These are phyloP conservation scores for Yueomyces sinensis DNA, from an alignment of 805 yeast species.

Conservation along the genomic window DNA sequence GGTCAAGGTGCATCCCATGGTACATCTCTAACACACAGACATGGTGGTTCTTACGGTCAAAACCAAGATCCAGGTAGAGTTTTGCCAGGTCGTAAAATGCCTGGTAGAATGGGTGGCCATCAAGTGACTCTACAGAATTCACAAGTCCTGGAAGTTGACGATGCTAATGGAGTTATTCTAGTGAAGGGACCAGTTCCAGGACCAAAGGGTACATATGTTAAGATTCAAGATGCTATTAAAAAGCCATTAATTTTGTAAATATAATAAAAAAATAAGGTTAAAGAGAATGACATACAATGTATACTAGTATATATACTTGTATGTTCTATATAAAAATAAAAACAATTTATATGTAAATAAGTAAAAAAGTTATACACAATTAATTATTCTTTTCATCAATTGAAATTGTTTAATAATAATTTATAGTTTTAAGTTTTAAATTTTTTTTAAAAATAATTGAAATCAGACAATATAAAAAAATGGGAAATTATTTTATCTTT, in stretches of 20 bases:
- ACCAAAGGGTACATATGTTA: constrained; percentile 62
- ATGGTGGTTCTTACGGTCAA: constrained; percentile 95
- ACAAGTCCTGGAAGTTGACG: constrained; percentile 66
- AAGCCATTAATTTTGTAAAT: constrained; percentile 6
- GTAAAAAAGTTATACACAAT: too few species aligned
- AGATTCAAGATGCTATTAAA: constrained; percentile 67
- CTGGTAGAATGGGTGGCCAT: constrained; percentile 88
- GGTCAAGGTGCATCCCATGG: constrained; percentile 95
- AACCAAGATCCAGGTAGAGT: constrained; percentile 94
- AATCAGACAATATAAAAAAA: too few species aligned
- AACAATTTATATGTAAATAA: too few species aligned
- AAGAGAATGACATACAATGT: not conserved
- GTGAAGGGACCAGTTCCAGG: constrained; percentile 91
- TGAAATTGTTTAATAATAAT: too few species aligned
- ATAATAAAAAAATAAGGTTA: not conserved
- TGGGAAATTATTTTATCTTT: too few species aligned
- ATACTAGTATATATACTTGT: not conserved
- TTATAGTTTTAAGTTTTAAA: too few species aligned
- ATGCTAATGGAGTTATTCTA: constrained; percentile 65
- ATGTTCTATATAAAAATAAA: not conserved
- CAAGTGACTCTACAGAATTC: constrained; percentile 63
- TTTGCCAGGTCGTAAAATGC: constrained; percentile 95
- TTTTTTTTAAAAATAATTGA: too few species aligned
- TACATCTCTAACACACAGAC: constrained; percentile 84
- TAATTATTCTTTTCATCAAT: too few species aligned